Base-by-base conservation (phyloP, 805 yeast genomes). In the Candida adriatica region DNA sequence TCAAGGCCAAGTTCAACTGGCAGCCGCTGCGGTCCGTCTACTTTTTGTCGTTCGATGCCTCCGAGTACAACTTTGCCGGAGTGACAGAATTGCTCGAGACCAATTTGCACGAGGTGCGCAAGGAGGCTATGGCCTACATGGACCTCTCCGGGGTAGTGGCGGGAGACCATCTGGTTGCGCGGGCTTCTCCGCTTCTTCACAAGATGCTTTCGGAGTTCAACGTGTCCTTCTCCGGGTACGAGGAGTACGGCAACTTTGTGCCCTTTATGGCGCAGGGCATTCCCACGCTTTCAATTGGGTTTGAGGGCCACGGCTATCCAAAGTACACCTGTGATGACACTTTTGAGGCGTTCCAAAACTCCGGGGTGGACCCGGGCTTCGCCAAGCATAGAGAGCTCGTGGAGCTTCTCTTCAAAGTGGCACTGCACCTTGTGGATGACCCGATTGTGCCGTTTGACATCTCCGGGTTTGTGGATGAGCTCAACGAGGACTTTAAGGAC, bases 41-140 rank as follows among this genome's bases (percentile, higher is more conserved):
- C 48, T 87, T 88, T 58, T 74, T 75, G 0, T 83, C 95, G 1
- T 86, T 82, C 62, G 94, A 88, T 46, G 96, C 83, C 1, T 62
- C 81, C 0, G 75, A 78, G 39, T 86, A 80, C 48, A 87, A 87
- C 51, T 60, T 68, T 43, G 95, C 92, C 0, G 97, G 97, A 0
- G 67, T 84, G n/a, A 68, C 87, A 0, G 90, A 81, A 47, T 76
- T 88, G 69, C 65, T 79, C 6, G 83, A 80, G 43, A 59, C 64
- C 22, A 68, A 69, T 35, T 53, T 60, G n/a, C 67, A 69, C 16
- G 67, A 64, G 24, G 58, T 86, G 17, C 60, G 65, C 32, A 66
- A 71, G 28, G 79, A 79, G 41, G 79, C 81, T 0, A 76, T 72
- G 46, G 66, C 84, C 0, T 80, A 82, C 43, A 67, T 88, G 36